These are phyloP conservation scores for Pseudomicrostroma phylloplanum DNA, from an alignment of 1,284 basidiomycete genomes.

Conservation along the genomic window DNA sequence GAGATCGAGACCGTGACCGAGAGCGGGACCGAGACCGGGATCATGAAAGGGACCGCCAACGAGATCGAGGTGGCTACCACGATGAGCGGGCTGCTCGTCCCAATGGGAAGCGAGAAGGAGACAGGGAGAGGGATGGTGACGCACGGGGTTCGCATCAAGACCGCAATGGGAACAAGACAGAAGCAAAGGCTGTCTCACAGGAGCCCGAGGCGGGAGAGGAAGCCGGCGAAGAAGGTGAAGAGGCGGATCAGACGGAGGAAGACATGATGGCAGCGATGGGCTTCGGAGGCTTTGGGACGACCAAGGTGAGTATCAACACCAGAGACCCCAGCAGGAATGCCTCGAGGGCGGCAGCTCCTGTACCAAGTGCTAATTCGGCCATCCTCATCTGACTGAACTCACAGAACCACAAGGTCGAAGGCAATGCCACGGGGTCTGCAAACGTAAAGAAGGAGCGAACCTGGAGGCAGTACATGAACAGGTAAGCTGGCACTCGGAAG, in stretches of 20 bases:
- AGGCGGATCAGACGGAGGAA: constrained; percentile 12
- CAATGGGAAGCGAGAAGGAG: neutral
- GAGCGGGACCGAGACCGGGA: neutral
- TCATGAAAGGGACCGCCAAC: neutral
- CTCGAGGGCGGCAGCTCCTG: neutral
- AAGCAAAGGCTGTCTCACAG: neutral
- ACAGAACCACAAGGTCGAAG: constrained; percentile 64
- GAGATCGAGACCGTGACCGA: neutral
- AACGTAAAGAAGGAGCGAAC: constrained; percentile 81
- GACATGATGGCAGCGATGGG: constrained; percentile 17
- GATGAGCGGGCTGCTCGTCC: neutral
- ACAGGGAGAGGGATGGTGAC: neutral
- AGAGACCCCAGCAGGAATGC: neutral
- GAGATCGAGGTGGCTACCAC: too few relatives aligned
- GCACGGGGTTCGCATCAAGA: neutral
- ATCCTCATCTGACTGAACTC: neutral
- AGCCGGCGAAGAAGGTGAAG: constrained; percentile 2
- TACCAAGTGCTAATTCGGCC: neutral
- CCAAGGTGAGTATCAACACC: constrained; percentile 13
- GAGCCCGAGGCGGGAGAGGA: neutral
- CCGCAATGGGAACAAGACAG: neutral
- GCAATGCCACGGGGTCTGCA: constrained; percentile 55
- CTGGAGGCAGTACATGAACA: constrained; percentile 93
- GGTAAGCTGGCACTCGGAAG: too few relatives aligned
- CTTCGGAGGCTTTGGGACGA: constrained; percentile 16